Conservation (phyloP, 2,329 filamentous ascomycete genomes). For the Thermomyces lanuginosus region DNA sequence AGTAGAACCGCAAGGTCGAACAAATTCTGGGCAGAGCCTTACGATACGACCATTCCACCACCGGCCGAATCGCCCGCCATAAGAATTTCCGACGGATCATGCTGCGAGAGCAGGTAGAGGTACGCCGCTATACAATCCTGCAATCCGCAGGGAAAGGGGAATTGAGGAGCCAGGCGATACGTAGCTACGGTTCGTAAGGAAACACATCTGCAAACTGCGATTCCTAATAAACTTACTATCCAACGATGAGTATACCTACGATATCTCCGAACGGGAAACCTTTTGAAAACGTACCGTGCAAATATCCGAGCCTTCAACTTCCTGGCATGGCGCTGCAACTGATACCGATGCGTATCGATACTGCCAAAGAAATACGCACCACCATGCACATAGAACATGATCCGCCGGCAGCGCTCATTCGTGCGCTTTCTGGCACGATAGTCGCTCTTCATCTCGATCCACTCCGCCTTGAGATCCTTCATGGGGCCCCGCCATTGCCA, state of each 20-base stretch:
- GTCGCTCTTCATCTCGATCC: slow-evolving; percentile 89
- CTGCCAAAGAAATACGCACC: slow-evolving; percentile 93
- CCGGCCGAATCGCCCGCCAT: slow-evolving; percentile 87
- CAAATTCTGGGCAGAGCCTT: slow-evolving; percentile 7
- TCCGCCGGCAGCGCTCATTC: slow-evolving; percentile 46
- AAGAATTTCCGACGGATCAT: slow-evolving; percentile 68
- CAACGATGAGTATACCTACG: background rate
- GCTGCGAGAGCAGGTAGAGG: slow-evolving; percentile 58
- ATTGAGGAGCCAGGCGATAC: slow-evolving; percentile 83
- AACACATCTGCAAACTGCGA: background rate
- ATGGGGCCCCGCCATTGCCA: slow-evolving; percentile 67
- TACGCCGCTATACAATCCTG: slow-evolving; percentile 84
- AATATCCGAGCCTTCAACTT: slow-evolving; percentile 84
- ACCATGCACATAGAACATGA: slow-evolving; percentile 90
- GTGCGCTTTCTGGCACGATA: slow-evolving; percentile 53
- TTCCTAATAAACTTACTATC: slow-evolving; percentile 7
- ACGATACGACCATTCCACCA: slow-evolving; percentile 67
- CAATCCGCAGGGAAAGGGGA: slow-evolving; percentile 84
- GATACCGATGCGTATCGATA: slow-evolving; percentile 92
- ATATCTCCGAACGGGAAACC: background rate
- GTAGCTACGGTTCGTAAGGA: slow-evolving; percentile 30
- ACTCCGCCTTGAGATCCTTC: slow-evolving; percentile 61
- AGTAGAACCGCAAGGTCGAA: slow-evolving; percentile 5
- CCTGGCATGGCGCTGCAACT: slow-evolving; percentile 86
- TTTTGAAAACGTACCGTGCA: slow-evolving; percentile 42